phyloP scores from a whole-genome alignment of 345 rosid genomes.

The Salix dunnii region DNA sequence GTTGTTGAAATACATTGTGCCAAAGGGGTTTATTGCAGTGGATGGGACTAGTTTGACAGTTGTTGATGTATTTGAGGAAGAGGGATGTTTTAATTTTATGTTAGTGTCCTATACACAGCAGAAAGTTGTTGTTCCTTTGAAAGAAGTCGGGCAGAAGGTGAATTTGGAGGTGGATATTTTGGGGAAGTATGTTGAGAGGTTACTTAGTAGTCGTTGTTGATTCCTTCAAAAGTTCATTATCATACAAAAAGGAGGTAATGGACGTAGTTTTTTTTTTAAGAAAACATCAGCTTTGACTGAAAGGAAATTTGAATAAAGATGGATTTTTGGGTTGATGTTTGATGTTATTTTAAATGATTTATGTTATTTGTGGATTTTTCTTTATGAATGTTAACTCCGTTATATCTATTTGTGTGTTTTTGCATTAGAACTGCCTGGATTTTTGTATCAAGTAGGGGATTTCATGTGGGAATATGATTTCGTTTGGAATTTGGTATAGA shows the following conservation, averaged over 20 bases:
- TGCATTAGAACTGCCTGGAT: too few relatives aligned
- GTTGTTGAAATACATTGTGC: constrained; percentile 65
- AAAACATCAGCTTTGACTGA: too few relatives aligned
- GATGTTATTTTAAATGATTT: not conserved
- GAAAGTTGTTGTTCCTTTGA: constrained; percentile 67
- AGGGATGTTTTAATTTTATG: constrained; percentile 78
- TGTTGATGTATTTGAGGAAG: constrained; percentile 75
- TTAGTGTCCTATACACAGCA: constrained; percentile 75
- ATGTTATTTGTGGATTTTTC: not conserved
- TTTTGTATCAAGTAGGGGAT: not conserved
- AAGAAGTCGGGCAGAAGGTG: constrained; percentile 75
- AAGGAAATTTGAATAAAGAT: not conserved
- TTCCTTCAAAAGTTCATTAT: constrained; percentile 29
- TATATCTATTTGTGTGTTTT: not conserved
- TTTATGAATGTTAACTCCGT: not conserved
- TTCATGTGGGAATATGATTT: not conserved
- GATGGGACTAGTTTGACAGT: constrained; percentile 95
- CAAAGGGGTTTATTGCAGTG: constrained; percentile 81
- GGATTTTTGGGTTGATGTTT: not conserved
- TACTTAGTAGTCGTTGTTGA: constrained; percentile 59
- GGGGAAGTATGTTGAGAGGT: constrained; percentile 92
- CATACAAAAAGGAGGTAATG: constrained; percentile 15
- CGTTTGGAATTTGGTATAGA: not conserved
- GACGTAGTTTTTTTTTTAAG: not conserved
- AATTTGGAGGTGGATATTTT: constrained; percentile 90